Base-by-base conservation (phyloP, 176 grass and related monocot genomes). In the Aegilops longissima region DNA sequence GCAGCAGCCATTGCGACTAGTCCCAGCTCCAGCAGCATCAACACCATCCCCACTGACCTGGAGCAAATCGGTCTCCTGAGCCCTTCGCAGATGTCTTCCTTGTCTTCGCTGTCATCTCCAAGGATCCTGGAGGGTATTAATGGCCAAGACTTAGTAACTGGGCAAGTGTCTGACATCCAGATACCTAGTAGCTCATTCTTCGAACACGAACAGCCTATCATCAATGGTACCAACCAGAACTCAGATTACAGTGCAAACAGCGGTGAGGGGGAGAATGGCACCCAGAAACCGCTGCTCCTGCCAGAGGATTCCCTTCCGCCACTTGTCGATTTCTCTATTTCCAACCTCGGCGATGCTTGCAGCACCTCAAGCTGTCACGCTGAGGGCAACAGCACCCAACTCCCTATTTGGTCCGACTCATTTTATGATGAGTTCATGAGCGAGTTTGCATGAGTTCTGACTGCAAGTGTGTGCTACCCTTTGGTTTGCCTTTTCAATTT, bases 321-420 rank as follows among this genome's bases (percentile, higher is more conserved):
- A 12, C 93, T 95, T 64, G 62, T 88, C 8, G 93, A 98, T 83
- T 71, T 92, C 68, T 81, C 91, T 45, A 82, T 95, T 71, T 92
- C 90, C 82, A 98, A 88, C 89, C 71, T 89, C 1, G 86, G 90
- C 11, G 90, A 98, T 73, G 88, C 86, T 67, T 98, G 88, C 30
- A 95, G 87, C 49, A 87, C 86, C 65, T 88, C 91, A 39, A 98
- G 93, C 89, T 95, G 93, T 77, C 86, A 88, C 38, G 90, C 84
- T 82, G 91, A 88, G 52, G 90, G 86, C 40, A 87, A 85, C 85
- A 90, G 77, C 88, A 84, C 59, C 63, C 61, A 83, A 14, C 89
- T 93, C 67, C 79, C 89, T 54, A 67, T 76, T 76, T 95, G 92
- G 78, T 82, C 90, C 12, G 90, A 95, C 54, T 38, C 93, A 23